phyloP scores from a whole-genome alignment of 1,284 basidiomycete species.

The Marasmius oreades region DNA sequence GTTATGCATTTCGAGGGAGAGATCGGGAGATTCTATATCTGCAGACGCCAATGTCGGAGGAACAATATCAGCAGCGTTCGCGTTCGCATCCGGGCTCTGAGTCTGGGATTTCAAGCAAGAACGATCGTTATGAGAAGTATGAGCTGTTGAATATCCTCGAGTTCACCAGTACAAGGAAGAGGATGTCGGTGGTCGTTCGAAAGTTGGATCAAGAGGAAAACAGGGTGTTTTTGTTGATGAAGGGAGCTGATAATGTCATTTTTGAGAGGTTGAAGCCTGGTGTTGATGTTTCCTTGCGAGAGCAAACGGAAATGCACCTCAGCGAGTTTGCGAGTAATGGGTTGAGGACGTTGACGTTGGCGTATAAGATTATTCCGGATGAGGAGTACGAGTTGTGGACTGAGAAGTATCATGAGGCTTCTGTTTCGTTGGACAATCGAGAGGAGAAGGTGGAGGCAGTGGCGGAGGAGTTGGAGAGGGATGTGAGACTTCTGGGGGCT shows the following conservation, averaged over 20 bases:
- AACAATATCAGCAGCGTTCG: constrained; percentile 18
- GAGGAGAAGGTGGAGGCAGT: constrained; percentile 80
- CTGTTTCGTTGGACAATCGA: constrained; percentile 74
- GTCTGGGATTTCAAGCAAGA: not conserved
- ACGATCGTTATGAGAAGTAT: constrained; percentile 63
- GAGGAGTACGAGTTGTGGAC: constrained; percentile 83
- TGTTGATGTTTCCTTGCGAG: constrained; percentile 66
- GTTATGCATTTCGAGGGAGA: constrained; percentile 89
- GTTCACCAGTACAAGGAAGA: constrained; percentile 91
- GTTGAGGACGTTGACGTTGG: constrained; percentile 90
- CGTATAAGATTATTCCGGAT: constrained; percentile 81
- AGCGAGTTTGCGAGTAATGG: constrained; percentile 88
- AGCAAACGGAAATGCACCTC: constrained; percentile 79
- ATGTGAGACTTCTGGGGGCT: constrained; percentile 84
- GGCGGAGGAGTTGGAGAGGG: constrained; percentile 79
- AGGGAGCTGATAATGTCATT: constrained; percentile 94
- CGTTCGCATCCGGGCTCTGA: not conserved
- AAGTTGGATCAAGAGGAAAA: constrained; percentile 67
- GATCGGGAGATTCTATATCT: constrained; percentile 79
- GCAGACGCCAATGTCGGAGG: constrained; percentile 77
- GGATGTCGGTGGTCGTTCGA: constrained; percentile 91
- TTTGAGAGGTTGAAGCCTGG: constrained; percentile 82
- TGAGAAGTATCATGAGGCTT: constrained; percentile 78
- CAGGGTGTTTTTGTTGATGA: constrained; percentile 73
- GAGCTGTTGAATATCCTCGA: constrained; percentile 94